Conservation (phyloP, 169 alveolate species). For the Plasmodium billcollinsi region DNA sequence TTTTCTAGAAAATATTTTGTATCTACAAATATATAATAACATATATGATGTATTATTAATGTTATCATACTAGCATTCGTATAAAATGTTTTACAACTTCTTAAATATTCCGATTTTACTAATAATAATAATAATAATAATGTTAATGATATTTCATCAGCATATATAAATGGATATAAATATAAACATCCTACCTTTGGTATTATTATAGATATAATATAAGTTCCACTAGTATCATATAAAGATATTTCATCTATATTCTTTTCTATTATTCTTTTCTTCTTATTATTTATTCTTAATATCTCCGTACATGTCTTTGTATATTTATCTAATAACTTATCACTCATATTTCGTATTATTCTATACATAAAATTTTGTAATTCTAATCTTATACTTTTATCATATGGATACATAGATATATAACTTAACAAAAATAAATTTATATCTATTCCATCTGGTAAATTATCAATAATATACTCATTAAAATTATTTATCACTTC, state of each 20-base stretch:
- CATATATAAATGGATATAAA: conserved; percentile 68
- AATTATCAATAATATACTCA: conserved; percentile 29
- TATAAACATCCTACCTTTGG: conserved; percentile 68
- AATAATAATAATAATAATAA: conserved; percentile 35
- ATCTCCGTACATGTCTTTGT: conserved; percentile 51
- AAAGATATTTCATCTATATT: conserved; percentile 43
- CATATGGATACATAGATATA: conserved; percentile 77
- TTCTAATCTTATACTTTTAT: conserved; percentile 59
- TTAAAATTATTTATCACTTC: conserved; percentile 13
- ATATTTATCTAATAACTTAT: conserved; percentile 26
- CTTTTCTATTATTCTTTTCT: conserved; percentile 71
- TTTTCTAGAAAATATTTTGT: conserved; percentile 63
- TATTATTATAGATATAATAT: conserved; percentile 41
- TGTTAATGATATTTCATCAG: conserved; percentile 68
- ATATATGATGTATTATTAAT: conserved; percentile 68
- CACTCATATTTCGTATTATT: conserved; percentile 17
- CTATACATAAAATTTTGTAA: conserved; percentile 47
- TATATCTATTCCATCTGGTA: conserved; percentile 6
- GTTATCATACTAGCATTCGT: conserved; percentile 75
- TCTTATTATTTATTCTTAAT: conserved; percentile 74
- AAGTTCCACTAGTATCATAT: conserved; percentile 58
- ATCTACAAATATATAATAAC: conserved; percentile 73
- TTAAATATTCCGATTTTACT: conserved; percentile 37
- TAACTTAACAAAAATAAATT: conserved; percentile 75
- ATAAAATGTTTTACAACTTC: conserved; percentile 57